A percentile compares a stretch with the other conserved stretches of the same genome.
These are phyloP conservation scores for Starmera dryadoides DNA, from an alignment of 805 yeast genomes.

Conservation along the genomic window DNA sequence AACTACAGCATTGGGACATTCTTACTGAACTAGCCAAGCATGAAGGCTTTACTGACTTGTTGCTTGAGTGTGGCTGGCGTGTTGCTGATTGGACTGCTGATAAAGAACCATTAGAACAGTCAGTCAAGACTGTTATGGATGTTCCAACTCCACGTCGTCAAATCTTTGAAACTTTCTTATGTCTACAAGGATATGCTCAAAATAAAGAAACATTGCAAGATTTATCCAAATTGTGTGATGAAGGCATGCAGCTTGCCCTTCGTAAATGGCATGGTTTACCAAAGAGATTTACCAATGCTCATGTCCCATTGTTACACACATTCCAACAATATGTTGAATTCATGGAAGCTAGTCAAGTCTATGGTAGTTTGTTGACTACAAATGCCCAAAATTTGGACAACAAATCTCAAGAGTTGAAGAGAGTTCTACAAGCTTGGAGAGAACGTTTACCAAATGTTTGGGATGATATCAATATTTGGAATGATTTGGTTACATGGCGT, in stretches of 20 bases:
- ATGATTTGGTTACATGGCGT: constrained; percentile 96
- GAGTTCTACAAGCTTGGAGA: constrained; percentile 96
- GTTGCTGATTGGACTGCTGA: constrained; percentile 98
- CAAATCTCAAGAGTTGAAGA: constrained; percentile 88
- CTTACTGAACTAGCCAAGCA: constrained; percentile 94
- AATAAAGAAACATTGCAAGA: constrained; percentile 82
- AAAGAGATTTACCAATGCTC: constrained; percentile 65
- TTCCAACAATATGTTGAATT: constrained; percentile 97
- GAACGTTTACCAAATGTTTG: constrained; percentile 93
- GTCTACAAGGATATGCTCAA: constrained; percentile 89
- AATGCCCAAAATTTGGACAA: constrained; percentile 88
- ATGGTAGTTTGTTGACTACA: constrained; percentile 78
- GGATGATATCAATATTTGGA: constrained; percentile 98
- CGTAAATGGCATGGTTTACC: constrained; percentile 94
- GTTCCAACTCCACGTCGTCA: constrained; percentile 98
- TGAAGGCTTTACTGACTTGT: constrained; percentile 92
- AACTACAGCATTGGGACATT: constrained; percentile 96
- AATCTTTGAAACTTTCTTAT: constrained; percentile 88
- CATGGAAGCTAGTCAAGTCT: constrained; percentile 94
- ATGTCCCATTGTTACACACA: constrained; percentile 81
- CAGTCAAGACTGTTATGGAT: constrained; percentile 95
- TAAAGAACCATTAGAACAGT: constrained; percentile 87
- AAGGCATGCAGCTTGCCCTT: constrained; percentile 88
- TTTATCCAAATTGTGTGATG: constrained; percentile 83
- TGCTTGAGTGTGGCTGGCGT: constrained; percentile 99